Evolutionary conservation across 345 rosid species (phyloP), one percentile per base, ranked within the genome.

Genomic region (Gossypium turneri): DNA sequence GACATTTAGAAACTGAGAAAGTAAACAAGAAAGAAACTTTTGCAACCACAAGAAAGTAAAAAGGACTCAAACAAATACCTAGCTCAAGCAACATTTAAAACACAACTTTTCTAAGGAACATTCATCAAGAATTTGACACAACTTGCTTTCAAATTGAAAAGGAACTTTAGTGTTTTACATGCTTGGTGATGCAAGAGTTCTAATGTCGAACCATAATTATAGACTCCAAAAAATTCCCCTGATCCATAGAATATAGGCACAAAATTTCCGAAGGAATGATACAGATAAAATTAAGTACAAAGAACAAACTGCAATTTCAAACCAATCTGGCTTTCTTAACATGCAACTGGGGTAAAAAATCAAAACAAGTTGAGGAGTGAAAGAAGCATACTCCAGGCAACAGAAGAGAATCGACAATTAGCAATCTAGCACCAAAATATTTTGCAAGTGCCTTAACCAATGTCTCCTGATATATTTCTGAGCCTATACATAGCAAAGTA

Each of bases 391-490:
- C 99, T 79, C 99, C 97, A 69, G 98, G 99, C 77, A 91, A 83
- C 74, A 86, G 73, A 82, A 93, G 93, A 71, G 97, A 91, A 76
- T 91, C 97, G 55, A 93, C 88, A 72, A 90, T 77, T 55, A 96
- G 89, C 74, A 96, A 77, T 79, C 83, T 89, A 79, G 97, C 98
- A 79, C 90, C 91, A 82, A 85, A 84, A 80, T 87, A 81, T 82
- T 96, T 96, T 10, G 97, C 94, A 84, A 96, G 94, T 44, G 97
- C 97, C 86, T 93, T 93, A 1, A 82, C 82, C 79, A 96, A 87
- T 67, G 92, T 90, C 85, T 91, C 97, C 78, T 96, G 99, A 82
- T 93, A 96, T 79, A 96, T 96, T 83, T 93, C 99, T 7, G 98
- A 93, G 25, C 99, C 99, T 96, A 76, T 25, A 67, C 34, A 80